A percentile compares a stretch with the other conserved stretches of the same genome.
Evolutionary conservation across 169 alveolate species (phyloP).

Genomic region (Pseudocohnilembus persalinus): DNA sequence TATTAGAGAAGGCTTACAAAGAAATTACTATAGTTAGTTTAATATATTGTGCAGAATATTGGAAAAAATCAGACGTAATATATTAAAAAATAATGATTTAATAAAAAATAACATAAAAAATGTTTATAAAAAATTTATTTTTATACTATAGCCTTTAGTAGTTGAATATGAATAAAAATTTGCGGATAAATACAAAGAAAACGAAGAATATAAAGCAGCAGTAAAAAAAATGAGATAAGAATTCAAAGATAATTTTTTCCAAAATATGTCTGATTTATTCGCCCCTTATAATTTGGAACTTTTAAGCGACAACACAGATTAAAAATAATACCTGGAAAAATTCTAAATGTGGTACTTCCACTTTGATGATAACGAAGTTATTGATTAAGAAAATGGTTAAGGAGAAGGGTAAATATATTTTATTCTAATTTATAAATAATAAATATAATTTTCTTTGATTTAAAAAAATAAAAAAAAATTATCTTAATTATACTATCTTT

Average conservation of each 20-base stretch:
- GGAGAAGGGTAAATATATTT: no score
- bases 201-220: neutral
- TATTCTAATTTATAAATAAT: no score
- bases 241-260: neutral
- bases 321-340: neutral
- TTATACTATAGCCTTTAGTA: no score
- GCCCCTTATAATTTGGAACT: neutral
- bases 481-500: no score
- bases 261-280: neutral
- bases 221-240: neutral
- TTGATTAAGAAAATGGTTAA: no score
- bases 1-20: neutral
- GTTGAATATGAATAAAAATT: no score
- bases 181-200: no score
- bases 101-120: no score
- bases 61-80: neutral
- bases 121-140: no score
- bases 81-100: no score
- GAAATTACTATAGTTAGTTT: slow-evolving; percentile 4
- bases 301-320: neutral
- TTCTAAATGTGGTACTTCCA: neutral
- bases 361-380: neutral
- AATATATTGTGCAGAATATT: neutral
- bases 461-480: no score
- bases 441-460: no score